Percentiles rank a stretch among this genome's conserved stretches.
These are phyloP conservation scores for Cordyceps cicadae DNA, from an alignment of 2,329 filamentous ascomycete species.

Conservation along the genomic window DNA sequence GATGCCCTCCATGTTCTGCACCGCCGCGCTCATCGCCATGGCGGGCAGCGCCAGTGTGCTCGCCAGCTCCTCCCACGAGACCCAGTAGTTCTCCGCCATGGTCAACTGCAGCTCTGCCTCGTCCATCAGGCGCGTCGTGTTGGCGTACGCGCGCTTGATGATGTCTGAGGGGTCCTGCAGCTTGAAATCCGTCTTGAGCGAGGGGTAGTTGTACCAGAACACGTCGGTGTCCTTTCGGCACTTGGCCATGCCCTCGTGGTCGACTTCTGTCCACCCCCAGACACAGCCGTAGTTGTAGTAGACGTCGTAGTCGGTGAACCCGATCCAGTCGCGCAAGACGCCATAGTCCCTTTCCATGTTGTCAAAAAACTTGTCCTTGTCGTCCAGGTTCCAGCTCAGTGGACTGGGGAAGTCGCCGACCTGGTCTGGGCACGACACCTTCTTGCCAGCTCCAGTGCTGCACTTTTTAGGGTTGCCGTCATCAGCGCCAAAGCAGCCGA, in stretches of 20 bases:
- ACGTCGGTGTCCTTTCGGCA: neutral
- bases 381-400: neutral
- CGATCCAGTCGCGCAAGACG: neutral
- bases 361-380: constrained; percentile 4
- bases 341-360: neutral
- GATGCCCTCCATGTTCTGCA: constrained; percentile 2
- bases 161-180: neutral
- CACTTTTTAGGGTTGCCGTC: neutral
- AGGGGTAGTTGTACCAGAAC: neutral
- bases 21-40: constrained; percentile 6
- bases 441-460: neutral
- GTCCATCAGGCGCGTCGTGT: neutral
- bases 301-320: constrained; percentile 1
- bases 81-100: neutral
- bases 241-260: neutral
- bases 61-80: neutral
- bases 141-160: neutral
- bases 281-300: constrained; percentile 4
- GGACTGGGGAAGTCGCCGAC: neutral
- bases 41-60: constrained; percentile 1
- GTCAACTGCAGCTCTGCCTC: constrained; percentile 1
- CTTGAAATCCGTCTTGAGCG: neutral
- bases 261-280: neutral
- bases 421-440: neutral
- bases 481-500: neutral